These are phyloP conservation scores for Puccinia novopanici DNA, from an alignment of 1,284 basidiomycete species.

Conservation along the genomic window DNA sequence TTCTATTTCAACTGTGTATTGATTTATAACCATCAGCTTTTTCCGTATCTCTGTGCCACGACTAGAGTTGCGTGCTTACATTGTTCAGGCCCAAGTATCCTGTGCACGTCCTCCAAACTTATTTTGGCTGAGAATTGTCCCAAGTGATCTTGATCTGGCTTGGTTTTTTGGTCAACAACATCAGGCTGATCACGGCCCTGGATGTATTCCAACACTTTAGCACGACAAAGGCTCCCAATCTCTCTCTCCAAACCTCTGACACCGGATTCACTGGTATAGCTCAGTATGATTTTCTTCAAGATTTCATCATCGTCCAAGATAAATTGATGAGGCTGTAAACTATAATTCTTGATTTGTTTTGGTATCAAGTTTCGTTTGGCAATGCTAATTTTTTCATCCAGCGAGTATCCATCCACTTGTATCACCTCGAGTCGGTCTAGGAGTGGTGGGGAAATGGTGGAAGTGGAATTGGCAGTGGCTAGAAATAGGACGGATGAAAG, in stretches of 20 bases:
- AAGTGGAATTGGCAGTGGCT: conserved; percentile 61
- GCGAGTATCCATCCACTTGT: conserved; percentile 60
- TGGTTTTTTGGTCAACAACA: conserved; percentile 39
- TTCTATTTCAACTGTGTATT: conserved; percentile 46
- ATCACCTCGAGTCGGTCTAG: conserved; percentile 61
- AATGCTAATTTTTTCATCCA: conserved; percentile 61
- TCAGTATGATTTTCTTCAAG: conserved; percentile 70
- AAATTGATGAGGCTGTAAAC: conserved; percentile 65
- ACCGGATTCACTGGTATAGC: conserved; percentile 84
- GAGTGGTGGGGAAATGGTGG: conserved; percentile 61
- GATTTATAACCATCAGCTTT: conserved; percentile 63
- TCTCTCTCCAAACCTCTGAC: conserved; percentile 86
- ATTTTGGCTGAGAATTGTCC: conserved; percentile 69
- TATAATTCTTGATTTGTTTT: conserved; percentile 77
- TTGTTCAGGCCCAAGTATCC: conserved; percentile 76
- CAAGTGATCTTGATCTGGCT: conserved; percentile 51
- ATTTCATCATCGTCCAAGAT: conserved; percentile 69
- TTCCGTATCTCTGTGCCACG: not conserved
- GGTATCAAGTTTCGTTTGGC: conserved; percentile 69
- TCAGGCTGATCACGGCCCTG: conserved; percentile 64
- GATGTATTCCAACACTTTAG: conserved; percentile 85
- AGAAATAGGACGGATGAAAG: conserved; percentile 60
- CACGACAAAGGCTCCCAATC: conserved; percentile 78
- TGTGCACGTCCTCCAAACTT: conserved; percentile 73
- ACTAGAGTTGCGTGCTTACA: conserved; percentile 62